Base-by-base conservation (phyloP, 2,329 filamentous ascomycete genomes). In the Aspergillus persii region DNA sequence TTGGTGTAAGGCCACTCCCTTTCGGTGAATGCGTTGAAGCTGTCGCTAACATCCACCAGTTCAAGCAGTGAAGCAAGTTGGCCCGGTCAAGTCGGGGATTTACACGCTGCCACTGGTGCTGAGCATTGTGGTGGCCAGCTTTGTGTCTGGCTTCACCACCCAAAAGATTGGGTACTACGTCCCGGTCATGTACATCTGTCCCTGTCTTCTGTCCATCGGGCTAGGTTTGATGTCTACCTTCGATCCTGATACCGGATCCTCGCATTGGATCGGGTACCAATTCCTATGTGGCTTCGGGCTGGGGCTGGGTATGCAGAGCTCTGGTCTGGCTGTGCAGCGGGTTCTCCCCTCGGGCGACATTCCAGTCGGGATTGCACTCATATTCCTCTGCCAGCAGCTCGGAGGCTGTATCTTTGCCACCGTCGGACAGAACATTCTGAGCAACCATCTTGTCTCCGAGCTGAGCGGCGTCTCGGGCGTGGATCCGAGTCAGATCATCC, bases 191-290 rank as follows among this genome's bases (percentile, higher is more conserved):
- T 47, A 47, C 29, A 8, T 47, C 8, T 47, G 39, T 3, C 39
- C 52, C 4, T 47, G 26, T 9, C 8, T 54, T 30, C 15, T 54
- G 27, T 54, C 52, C 2, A 12, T 48, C 30, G 52, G 41, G 5
- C 8, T 47, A 8, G 41, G 52, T 11, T 23, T 48, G 15, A 31
- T 54, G 36, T 47, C 39, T 1, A 48, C 52, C 4, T 33, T 54
- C 3, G 26, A 30, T 11, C 39, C 26, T 29, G 11, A 31, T 11
- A 33, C 39, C 26, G 29, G 27, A 15, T 18, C 12, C 30, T 31
- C 39, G 5, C 39, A 47, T 18, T 54, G 52, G 52, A 54, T 48
- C 29, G 41, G 52, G 6, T 54, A 54, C 18, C 52, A 54, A 18
- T 30, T 54, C 4, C 11, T 54, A 1, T 31, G 12, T 3, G 52